Evolutionary conservation across 2,329 filamentous ascomycete species (phyloP).

Genomic region (Hansfordia pulvinata): DNA sequence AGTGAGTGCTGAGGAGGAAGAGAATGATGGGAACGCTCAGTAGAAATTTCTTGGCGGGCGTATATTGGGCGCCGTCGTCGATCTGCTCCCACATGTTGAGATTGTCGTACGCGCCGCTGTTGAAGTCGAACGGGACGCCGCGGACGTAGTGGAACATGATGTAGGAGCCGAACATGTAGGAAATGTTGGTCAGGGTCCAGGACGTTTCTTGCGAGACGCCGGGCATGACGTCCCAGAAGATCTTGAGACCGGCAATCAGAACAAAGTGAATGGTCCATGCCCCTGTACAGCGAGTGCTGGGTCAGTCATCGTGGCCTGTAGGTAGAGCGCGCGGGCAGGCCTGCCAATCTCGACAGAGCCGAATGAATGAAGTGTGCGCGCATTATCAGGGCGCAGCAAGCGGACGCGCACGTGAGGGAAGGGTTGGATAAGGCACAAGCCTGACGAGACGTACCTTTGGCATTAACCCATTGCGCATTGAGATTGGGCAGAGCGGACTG

Average conservation of each 20-base stretch:
- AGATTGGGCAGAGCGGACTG: slow-evolving; percentile 89
- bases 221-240: slow-evolving; percentile 92
- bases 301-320: slow-evolving; percentile 2
- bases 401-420: too few relatives aligned
- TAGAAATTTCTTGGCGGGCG: slow-evolving; percentile 95
- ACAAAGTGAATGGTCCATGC: slow-evolving; percentile 97
- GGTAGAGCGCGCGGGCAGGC: too few relatives aligned
- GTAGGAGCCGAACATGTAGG: slow-evolving; percentile 97
- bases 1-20: slow-evolving; percentile 94
- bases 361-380: too few relatives aligned
- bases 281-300: slow-evolving; percentile 37
- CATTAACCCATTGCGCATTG: slow-evolving; percentile 98
- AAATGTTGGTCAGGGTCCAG: slow-evolving; percentile 97
- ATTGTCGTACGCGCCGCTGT: slow-evolving; percentile 95
- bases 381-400: too few relatives aligned
- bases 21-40: slow-evolving; percentile 87
- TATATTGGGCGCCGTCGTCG: slow-evolving; percentile 97
- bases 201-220: slow-evolving; percentile 95
- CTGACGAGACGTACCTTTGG: slow-evolving; percentile 86
- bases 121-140: slow-evolving; percentile 97
- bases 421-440: too few relatives aligned
- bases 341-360: too few relatives aligned
- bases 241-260: slow-evolving; percentile 81
- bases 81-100: slow-evolving; percentile 99
- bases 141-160: slow-evolving; percentile 99